phyloP scores from a whole-genome alignment of 129 eudicot species.

The Gnaphalium uliginosum region DNA sequence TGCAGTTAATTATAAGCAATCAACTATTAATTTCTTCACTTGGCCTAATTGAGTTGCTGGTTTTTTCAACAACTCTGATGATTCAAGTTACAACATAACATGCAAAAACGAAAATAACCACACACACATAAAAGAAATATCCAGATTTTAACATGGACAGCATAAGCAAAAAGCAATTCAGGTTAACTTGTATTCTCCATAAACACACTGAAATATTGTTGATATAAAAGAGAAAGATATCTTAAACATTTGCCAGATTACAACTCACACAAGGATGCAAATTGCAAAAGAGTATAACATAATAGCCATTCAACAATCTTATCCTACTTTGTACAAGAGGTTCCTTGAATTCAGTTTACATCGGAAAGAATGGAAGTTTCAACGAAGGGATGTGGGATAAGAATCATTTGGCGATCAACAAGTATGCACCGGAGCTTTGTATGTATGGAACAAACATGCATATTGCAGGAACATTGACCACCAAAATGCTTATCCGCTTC shows the following conservation, averaged over 20 bases:
- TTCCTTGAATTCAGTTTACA: conserved; percentile 36
- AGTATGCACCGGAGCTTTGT: background rate
- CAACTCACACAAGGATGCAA: conserved; percentile 18
- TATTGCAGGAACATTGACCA: conserved; percentile 8
- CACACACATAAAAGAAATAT: background rate
- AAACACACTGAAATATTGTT: conserved; percentile 28
- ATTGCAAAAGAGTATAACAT: conserved; percentile 26
- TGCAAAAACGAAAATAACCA: background rate
- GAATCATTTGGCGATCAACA: conserved; percentile 24
- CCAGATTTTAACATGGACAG: background rate
- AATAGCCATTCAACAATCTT: conserved; percentile 44
- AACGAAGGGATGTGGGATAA: conserved; percentile 14
- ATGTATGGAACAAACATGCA: conserved; percentile 4
- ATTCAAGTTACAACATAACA: background rate
- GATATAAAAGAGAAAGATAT: conserved; percentile 16
- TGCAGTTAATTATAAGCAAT: background rate
- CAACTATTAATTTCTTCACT: background rate
- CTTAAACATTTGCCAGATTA: conserved; percentile 16
- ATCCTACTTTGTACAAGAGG: conserved; percentile 65
- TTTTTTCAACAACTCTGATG: background rate
- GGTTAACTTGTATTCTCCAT: conserved; percentile 8
- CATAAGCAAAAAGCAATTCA: background rate
- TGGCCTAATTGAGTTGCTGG: background rate
- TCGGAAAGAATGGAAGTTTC: conserved; percentile 46
- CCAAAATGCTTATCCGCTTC: conserved; percentile 28